Evolutionary conservation across 352 stramenopile species (phyloP).

Genomic region (Phytophthora litchii): DNA sequence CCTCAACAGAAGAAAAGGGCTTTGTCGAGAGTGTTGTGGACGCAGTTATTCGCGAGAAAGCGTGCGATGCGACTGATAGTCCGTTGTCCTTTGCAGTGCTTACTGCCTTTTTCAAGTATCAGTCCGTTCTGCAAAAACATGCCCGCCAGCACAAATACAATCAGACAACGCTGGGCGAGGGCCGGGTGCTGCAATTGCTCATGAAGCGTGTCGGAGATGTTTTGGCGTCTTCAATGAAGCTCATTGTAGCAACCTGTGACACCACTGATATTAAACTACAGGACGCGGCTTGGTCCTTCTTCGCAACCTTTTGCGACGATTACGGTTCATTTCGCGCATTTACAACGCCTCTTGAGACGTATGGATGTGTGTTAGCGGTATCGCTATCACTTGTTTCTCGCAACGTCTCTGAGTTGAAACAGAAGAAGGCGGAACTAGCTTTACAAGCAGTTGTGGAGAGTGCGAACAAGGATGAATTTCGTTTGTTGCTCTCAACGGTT

Average conservation of each 20-base stretch:
- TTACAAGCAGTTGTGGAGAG: conserved; percentile 56
- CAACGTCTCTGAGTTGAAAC: not conserved
- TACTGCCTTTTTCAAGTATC: conserved; percentile 60
- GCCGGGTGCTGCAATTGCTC: conserved; percentile 24
- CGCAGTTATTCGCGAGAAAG: conserved; percentile 20
- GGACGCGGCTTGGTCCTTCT: conserved; percentile 56
- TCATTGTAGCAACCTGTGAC: conserved; percentile 27
- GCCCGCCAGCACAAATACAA: conserved; percentile 16
- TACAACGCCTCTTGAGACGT: conserved; percentile 57
- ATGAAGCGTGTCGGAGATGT: conserved; percentile 35
- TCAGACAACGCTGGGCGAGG: not conserved
- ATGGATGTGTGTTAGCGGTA: conserved; percentile 65
- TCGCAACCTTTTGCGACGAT: conserved; percentile 53
- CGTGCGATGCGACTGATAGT: conserved; percentile 21
- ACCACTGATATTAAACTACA: conserved; percentile 10
- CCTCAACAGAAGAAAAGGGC: conserved; percentile 32
- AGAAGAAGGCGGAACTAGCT: conserved; percentile 26
- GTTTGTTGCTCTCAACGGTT: conserved; percentile 64
- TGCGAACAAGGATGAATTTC: conserved; percentile 76
- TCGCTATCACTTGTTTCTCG: conserved; percentile 36
- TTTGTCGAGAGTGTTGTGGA: conserved; percentile 43
- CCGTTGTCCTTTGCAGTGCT: conserved; percentile 52
- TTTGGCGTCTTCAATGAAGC: conserved; percentile 56
- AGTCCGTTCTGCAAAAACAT: conserved; percentile 33
- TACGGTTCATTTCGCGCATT: conserved; percentile 53